Percentiles rank a stretch among this genome's conserved stretches.
phyloP scores from a whole-genome alignment of 1,284 basidiomycete genomes.

The Apiotrichum brassicae region DNA sequence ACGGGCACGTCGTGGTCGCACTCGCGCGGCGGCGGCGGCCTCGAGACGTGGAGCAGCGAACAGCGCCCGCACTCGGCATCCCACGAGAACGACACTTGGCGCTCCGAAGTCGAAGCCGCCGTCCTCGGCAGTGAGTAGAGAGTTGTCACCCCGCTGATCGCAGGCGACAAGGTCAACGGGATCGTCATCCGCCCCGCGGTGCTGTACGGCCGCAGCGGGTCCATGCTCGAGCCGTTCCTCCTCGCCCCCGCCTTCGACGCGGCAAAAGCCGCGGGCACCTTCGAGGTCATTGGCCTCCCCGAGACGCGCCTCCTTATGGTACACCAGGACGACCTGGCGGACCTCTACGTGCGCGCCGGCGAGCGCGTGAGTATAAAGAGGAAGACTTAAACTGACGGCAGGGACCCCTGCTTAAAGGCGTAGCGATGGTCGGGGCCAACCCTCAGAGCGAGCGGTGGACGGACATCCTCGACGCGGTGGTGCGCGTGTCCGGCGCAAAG shows the following conservation, averaged over 20 bases:
- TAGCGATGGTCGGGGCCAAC: conserved; percentile 52
- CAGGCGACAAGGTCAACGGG: conserved; percentile 21
- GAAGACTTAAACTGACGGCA: conserved; percentile 13
- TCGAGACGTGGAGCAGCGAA: conserved; percentile 37
- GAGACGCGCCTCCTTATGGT: conserved; percentile 50
- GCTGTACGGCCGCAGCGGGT: conserved; percentile 42
- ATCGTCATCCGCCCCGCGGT: conserved; percentile 39
- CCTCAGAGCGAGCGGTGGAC: conserved; percentile 50
- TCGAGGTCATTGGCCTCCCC: conserved; percentile 40
- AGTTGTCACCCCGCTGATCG: neutral
- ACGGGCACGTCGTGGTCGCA: conserved; percentile 53
- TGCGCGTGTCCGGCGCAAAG: conserved; percentile 47
- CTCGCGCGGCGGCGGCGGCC: conserved; percentile 31
- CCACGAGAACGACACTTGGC: conserved; percentile 25
- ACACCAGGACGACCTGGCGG: conserved; percentile 54
- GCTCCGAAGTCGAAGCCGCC: conserved; percentile 28
- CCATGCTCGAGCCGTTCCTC: conserved; percentile 48
- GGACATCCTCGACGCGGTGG: conserved; percentile 50
- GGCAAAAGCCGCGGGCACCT: conserved; percentile 47
- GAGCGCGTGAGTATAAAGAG: conserved; percentile 41
- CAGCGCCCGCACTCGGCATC: conserved; percentile 14
- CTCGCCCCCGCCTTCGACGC: conserved; percentile 33
- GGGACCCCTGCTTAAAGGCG: conserved; percentile 46
- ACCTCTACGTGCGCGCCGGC: conserved; percentile 49
- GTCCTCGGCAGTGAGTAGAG: conserved; percentile 28